phyloP scores from a whole-genome alignment of 2,329 filamentous ascomycete species.

The Phaeomoniella chlamydospora region DNA sequence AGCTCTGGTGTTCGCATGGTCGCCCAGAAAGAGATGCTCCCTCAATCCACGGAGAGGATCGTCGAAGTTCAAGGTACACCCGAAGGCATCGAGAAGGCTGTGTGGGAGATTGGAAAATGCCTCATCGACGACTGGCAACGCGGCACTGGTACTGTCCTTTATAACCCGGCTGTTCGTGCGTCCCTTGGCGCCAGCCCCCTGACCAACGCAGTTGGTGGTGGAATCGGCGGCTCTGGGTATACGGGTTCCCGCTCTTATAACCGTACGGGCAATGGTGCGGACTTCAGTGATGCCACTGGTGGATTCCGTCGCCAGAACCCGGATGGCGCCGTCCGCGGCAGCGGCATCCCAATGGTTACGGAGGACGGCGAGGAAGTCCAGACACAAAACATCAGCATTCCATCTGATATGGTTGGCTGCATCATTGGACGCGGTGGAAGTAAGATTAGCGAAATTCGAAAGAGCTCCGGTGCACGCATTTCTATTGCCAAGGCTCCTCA shows the following conservation, averaged over 20 bases:
- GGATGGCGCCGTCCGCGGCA: slow-evolving; percentile 50
- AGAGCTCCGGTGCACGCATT: slow-evolving; percentile 90
- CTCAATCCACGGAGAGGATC: slow-evolving; percentile 94
- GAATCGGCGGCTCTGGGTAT: slow-evolving; percentile 42
- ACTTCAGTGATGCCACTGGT: slow-evolving; percentile 75
- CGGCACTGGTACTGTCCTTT: slow-evolving; percentile 89
- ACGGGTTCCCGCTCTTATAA: slow-evolving; percentile 59
- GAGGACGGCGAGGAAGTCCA: slow-evolving; percentile 97
- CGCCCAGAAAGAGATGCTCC: slow-evolving; percentile 98
- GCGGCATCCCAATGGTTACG: slow-evolving; percentile 75
- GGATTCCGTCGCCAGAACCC: slow-evolving; percentile 64
- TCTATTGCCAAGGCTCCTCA: slow-evolving; percentile 95
- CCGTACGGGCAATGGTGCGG: slow-evolving; percentile 87
- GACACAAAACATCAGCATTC: slow-evolving; percentile 98
- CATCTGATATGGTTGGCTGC: slow-evolving; percentile 98
- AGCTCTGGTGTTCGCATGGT: slow-evolving; percentile 96
- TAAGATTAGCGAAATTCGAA: slow-evolving; percentile 98
- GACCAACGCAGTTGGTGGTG: slow-evolving; percentile 33
- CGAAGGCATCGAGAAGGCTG: slow-evolving; percentile 85
- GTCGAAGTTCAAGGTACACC: slow-evolving; percentile 93
- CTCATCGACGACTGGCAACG: slow-evolving; percentile 96
- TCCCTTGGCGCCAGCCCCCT: slow-evolving; percentile 46
- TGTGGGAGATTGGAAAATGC: slow-evolving; percentile 99
- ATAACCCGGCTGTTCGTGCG: slow-evolving; percentile 89
- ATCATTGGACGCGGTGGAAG: slow-evolving; percentile 90